Base-by-base conservation (phyloP, 179 eudicot species). In the Sideroxylon spinosum region DNA sequence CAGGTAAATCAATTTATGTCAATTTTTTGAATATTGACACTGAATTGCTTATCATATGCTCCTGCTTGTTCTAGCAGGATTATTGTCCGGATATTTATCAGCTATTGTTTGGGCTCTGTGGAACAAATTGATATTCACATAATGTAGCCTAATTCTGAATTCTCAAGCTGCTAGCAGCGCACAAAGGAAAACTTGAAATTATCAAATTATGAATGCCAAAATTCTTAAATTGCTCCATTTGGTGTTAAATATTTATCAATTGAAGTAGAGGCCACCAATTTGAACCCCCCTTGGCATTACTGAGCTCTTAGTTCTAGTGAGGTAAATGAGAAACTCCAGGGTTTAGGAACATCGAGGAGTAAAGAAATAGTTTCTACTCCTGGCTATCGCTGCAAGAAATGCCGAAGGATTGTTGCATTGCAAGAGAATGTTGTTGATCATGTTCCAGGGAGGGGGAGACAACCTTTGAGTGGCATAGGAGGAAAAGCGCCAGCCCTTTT, bases 341-440 rank as follows among this genome's bases (percentile, higher is more conserved):
- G 44, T 0, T 37, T 37, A 1, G 44, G 82, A 76, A n/a, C 73
- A 78, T 57, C 86, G 49, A 79, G 77, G 48, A 77, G 66, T 50
- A 82, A 50, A 62, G 73, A 68, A 76, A 37, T 37, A 1, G 79
- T 68, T 70, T 79, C 90, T 62, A 87, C 78, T 71, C 86, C 80
- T 20, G 90, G 90, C 76, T 93, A 88, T 72, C 88, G 97, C 66
- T 95, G 99, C 91, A 95, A 95, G 84, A 93, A 93, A 85, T 95
- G 99, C 85, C 86, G 92, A 37, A 92, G 99, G 79, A 84, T 95
- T 68, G 88, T 93, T 72, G 98, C 97, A 56, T 73, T 92, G 83
- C 90, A 94, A 86, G 87, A 90, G 20, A 87, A 95, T 88, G 91
- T 92, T 68, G 80, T 95, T 71, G 89, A 86, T 77, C 98, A 95